A percentile compares a stretch with the other conserved stretches of the same genome.
These are phyloP conservation scores for Vitellaria paradoxa DNA, from an alignment of 179 eudicot genomes.

Conservation along the genomic window DNA sequence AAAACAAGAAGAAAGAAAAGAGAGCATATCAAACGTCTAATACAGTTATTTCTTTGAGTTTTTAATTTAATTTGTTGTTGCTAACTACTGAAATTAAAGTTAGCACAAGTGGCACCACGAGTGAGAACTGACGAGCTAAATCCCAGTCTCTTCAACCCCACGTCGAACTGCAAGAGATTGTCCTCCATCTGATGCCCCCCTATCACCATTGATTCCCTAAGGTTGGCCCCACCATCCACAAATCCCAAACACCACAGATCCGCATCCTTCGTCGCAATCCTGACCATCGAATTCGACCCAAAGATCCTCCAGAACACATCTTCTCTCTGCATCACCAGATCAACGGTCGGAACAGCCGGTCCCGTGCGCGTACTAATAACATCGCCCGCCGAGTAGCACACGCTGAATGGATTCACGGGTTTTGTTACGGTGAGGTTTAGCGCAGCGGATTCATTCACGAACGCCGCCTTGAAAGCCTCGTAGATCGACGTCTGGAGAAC, in stretches of 20 bases:
- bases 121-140: conserved; percentile 34
- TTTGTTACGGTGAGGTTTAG: conserved; percentile 24
- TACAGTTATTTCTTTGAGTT: too few species aligned
- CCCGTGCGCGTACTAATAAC: conserved; percentile 19
- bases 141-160: conserved; percentile 27
- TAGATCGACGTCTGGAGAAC: conserved; percentile 22
- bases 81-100: conserved; percentile 34
- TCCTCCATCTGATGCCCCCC: conserved; percentile 43
- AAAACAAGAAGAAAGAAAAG: too few species aligned
- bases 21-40: too few species aligned
- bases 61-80: too few species aligned
- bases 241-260: conserved; percentile 46
- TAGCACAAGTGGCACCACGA: conserved; percentile 31
- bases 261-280: conserved; percentile 17
- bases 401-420: conserved; percentile 28
- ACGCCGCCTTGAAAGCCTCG: conserved; percentile 17
- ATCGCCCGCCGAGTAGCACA: conserved; percentile 26
- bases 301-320: conserved; percentile 36
- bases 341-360: conserved; percentile 35
- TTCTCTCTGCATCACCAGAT: conserved; percentile 32
- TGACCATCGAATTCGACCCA: conserved; percentile 43
- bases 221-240: conserved; percentile 29
- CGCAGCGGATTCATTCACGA: conserved; percentile 29
- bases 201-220: conserved; percentile 28
- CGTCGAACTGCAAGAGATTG: conserved; percentile 40